Base-by-base conservation (phyloP, 805 yeast genomes). In the Ogataea wickerhamii region DNA sequence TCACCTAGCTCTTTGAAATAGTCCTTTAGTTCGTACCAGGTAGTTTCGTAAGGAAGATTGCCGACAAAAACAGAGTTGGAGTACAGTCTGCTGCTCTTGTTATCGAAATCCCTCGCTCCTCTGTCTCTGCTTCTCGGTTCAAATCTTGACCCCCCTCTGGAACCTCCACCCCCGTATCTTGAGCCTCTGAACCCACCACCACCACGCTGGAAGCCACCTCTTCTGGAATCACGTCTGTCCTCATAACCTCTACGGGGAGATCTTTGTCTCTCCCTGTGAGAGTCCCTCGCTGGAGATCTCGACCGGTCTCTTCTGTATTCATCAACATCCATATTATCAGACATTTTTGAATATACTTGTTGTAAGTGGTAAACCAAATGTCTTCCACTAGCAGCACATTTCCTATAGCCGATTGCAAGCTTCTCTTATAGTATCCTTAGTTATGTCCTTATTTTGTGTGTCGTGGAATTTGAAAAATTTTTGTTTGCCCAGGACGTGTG, bases 61-160 rank as follows among this genome's bases (percentile, higher is more conserved):
- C 91, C 89, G 32, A 84, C 72, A 52, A 84, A 84, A 30, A 83
- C 67, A 42, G 87, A 79, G 55, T 81, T 80, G 33, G 71, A 73
- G 56, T 80, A 80, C 58, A 81, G 77, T 64, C 88, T 72, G 36
- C 68, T 69, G 20, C 65, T 60, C 47, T 67, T 69, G 23, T 62
- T 59, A 44, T 64, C 63, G 36, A 55, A 61, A 6, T 63, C 60
- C 32, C 60, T 50, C 31, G 48, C 43, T 34, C 55, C 45, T 32
- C 55, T 49, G 18, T 56, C 60, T 39, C 66, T 52, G 8, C 25
- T 12, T 22, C 25, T 22, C 6, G 50, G 49, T 17, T 54, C 60
- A 26, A 58, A 41, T 36, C 38, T 34, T 24, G 41, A 33, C 19
- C 44, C 30, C 22, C 58, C 48, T 24, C 59, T 43, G 47, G 51